Base-by-base conservation (phyloP, 192 early-diverging fungal species). In the Obelidium mucronatum region DNA sequence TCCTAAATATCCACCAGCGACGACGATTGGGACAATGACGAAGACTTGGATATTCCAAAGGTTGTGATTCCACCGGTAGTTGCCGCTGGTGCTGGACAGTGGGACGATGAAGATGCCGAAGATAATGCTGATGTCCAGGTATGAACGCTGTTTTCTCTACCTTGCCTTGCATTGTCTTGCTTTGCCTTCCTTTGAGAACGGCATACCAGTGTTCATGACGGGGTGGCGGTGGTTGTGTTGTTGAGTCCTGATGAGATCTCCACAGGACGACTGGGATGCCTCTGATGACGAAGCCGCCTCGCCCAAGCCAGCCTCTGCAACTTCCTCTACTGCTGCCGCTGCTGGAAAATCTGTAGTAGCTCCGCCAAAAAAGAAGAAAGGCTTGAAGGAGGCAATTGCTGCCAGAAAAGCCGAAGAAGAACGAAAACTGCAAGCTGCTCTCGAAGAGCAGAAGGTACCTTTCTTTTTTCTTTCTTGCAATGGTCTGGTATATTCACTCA, bases 291-390 rank as follows among this genome's bases (percentile, higher is more conserved):
- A 79, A 13, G 67, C 80, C 36, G 76, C 71, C 22, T 48, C 82
- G 34, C 68, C 79, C 44, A 74, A 81, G 51, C 39, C 65, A 36
- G 51, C 63, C 19, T 11, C 61, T 30, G 36, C 75, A 24, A 33
- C 77, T 26, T 61, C 56, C 19, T 42, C 64, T n/a, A 36, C 52
- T 17, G 11, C 17, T 34, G 6, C 39, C 11, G 36, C 70, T 28
- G 63, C 58, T 42, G 60, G 44, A 19, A 34, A 26, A 35, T 11
- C 67, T 30, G 55, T n/a, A 11, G 48, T 34, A 37, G 74, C 79
- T 13, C 72, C 80, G 28, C 74, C 83, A 24, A 86, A 82, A 61
- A 87, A 87, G 77, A 87, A 84, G 67, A 79, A 79, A 62, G 79
- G 67, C 1, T 75, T 87, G 28, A 52, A 67, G 24, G 78, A 82